Evolutionary conservation across 805 yeast genomes (phyloP), one percentile per base, ranked within the genome.

Genomic region (Lipomyces orientalis): DNA sequence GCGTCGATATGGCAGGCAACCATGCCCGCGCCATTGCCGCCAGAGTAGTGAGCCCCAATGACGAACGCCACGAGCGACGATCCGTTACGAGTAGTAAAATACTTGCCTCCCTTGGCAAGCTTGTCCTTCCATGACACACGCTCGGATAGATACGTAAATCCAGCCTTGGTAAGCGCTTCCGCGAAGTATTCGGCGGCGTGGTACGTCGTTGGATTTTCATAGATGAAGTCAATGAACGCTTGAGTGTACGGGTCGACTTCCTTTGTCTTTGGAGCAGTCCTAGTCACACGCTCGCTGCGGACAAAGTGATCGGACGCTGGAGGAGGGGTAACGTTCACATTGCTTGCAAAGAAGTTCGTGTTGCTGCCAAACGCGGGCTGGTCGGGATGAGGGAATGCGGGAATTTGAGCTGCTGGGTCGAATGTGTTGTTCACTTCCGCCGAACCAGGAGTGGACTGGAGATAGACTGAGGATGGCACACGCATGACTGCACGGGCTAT

Each of bases 101-200:
- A 89, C 74, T 85, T 83, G 60, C 90, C 90, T 7, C 78, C 75
- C 29, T 73, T 64, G 81, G 83, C 77, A 14, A 78, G 71, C 43
- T 74, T 72, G 14, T 81, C 79, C 52, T 76, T 77, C 90, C 90
- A 87, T 34, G 82, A 71, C 43, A 81, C 83, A 75, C 87, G 87
- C 78, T 92, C 97, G 62, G 87, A 79, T 52, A 91, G 74, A 75
- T 86, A 88, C 12, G 74, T 79, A 79, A 90, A 91, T 2, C 97
- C 97, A 51, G 84, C 82, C 1, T 79, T 74, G 54, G 81, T 81
- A 60, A 90, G 79, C 65, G 82, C 74, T 22, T 78, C 71, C 73
- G 89, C 89, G 59, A 87, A 86, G 19, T 85, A 84, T 61, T 85
- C 84, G 16, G 93, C 96, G 0, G 93, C 97, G 78, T 94, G 98